Percentiles rank a stretch among this genome's conserved stretches.
phyloP scores from a whole-genome alignment of 2,329 filamentous ascomycete genomes.

The Venturia pyrina region DNA sequence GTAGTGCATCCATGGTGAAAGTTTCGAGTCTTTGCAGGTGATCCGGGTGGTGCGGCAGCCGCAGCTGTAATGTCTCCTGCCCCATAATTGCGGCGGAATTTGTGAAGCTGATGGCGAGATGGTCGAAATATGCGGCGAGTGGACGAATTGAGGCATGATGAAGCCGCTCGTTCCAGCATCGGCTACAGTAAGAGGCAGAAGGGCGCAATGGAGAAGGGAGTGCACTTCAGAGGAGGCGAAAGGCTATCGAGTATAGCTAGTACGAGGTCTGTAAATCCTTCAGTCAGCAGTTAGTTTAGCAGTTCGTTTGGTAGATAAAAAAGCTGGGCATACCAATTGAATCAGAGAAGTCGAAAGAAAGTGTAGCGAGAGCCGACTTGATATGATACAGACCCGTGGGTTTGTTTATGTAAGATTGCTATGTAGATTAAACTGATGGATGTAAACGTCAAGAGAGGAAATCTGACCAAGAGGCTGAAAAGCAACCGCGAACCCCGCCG shows the following conservation, averaged over 20 bases:
- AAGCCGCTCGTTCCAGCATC: slow-evolving; percentile 50
- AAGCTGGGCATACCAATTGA: neutral
- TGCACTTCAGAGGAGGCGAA: neutral
- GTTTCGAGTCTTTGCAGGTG: neutral
- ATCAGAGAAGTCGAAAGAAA: too few relatives aligned
- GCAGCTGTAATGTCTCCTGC: neutral
- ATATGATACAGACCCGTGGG: neutral
- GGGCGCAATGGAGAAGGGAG: neutral
- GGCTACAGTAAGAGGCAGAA: neutral
- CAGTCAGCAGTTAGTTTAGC: neutral
- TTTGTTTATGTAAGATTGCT: too few relatives aligned
- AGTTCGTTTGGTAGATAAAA: neutral
- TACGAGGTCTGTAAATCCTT: neutral
- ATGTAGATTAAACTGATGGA: too few relatives aligned
- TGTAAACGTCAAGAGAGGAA: too few relatives aligned
- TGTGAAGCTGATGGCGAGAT: slow-evolving; percentile 12
- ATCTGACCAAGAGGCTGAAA: too few relatives aligned
- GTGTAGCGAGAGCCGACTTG: neutral
- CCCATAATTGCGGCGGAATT: neutral
- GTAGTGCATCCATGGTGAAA: neutral
- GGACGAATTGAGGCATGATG: slow-evolving; percentile 41
- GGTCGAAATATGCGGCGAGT: neutral
- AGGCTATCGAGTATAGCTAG: neutral
- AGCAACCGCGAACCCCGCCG: neutral
- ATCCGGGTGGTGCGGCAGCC: neutral